A percentile compares a stretch with the other conserved stretches of the same genome.
phyloP scores from a whole-genome alignment of 768 basidiomycete genomes.

The Serendipita sp. region DNA sequence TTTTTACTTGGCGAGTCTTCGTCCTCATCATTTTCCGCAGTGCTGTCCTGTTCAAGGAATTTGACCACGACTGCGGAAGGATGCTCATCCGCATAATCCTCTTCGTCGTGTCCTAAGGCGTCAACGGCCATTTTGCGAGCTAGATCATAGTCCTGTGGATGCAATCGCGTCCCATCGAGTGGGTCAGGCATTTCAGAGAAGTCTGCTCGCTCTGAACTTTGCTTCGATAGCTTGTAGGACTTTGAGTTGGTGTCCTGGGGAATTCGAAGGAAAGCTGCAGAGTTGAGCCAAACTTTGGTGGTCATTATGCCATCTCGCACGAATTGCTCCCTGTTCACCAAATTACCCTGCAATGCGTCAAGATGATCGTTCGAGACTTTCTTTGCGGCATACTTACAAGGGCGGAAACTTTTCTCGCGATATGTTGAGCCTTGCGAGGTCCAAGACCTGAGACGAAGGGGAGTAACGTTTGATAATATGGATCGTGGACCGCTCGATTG shows the following conservation, averaged over 20 bases:
- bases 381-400: slow-evolving; percentile 32
- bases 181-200: slow-evolving; percentile 52
- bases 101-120: slow-evolving; percentile 92
- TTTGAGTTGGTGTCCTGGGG: slow-evolving; percentile 44
- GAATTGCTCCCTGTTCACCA: slow-evolving; percentile 78
- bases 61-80: slow-evolving; percentile 77
- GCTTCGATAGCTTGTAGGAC: slow-evolving; percentile 27
- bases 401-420: slow-evolving; percentile 64
- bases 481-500: slow-evolving; percentile 76
- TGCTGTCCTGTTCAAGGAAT: background rate
- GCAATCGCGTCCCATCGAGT: slow-evolving; percentile 87
- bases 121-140: slow-evolving; percentile 98
- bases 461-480: slow-evolving; percentile 76
- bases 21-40: too few species aligned
- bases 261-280: slow-evolving; percentile 81
- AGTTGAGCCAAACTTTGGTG: slow-evolving; percentile 81
- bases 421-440: slow-evolving; percentile 75
- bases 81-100: slow-evolving; percentile 83
- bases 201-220: slow-evolving; percentile 42
- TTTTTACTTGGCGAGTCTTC: background rate
- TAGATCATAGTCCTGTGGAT: slow-evolving; percentile 93
- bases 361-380: background rate
- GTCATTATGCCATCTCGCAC: slow-evolving; percentile 65
- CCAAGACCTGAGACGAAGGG: slow-evolving; percentile 89
- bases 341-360: slow-evolving; percentile 43